These are phyloP conservation scores for Epichloe gansuensis DNA, from an alignment of 2,329 filamentous ascomycete species.

Conservation along the genomic window DNA sequence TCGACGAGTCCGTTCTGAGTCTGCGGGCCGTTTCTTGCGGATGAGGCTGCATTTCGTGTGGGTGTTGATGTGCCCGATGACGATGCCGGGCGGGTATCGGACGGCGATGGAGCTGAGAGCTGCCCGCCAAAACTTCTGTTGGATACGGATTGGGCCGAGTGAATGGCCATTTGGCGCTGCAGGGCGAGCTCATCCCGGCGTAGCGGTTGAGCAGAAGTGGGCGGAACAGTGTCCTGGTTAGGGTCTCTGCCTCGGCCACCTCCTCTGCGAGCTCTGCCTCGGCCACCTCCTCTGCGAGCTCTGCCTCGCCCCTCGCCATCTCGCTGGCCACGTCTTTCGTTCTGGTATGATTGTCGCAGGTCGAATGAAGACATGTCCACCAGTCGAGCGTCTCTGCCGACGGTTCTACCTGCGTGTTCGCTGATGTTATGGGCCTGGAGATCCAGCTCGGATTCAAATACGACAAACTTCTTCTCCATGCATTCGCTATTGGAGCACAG, in stretches of 20 bases:
- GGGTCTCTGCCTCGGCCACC: slow-evolving; percentile 63
- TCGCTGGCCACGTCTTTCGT: slow-evolving; percentile 28
- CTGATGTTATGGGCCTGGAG: slow-evolving; percentile 85
- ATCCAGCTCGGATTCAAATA: slow-evolving; percentile 90
- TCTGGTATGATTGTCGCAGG: slow-evolving; percentile 58
- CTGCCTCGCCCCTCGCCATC: slow-evolving; percentile 28
- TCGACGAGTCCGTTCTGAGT: slow-evolving; percentile 11
- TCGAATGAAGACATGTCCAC: slow-evolving; percentile 86
- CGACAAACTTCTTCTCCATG: slow-evolving; percentile 92
- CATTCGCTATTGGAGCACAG: slow-evolving; percentile 77
- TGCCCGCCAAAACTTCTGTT: slow-evolving; percentile 76
- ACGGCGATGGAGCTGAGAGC: slow-evolving; percentile 38
- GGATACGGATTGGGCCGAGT: slow-evolving; percentile 69
- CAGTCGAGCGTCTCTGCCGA: slow-evolving; percentile 65
- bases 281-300: slow-evolving; percentile 28
- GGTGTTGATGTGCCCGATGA: slow-evolving; percentile 2
- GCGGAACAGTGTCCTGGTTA: slow-evolving; percentile 66
- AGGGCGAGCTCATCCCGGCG: slow-evolving; percentile 81
- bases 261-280: slow-evolving; percentile 29
- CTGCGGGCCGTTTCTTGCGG: neutral
- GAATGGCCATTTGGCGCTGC: slow-evolving; percentile 83
- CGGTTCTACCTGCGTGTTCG: slow-evolving; percentile 75
- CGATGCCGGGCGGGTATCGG: slow-evolving; percentile 8
- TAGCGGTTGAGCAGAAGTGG: slow-evolving; percentile 66
- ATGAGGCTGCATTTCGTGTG: slow-evolving; percentile 10